Percentiles rank a stretch among this genome's conserved stretches.
Evolutionary conservation across 2,329 filamentous ascomycete genomes (phyloP).

Genomic region (Zymoseptoria brevis): DNA sequence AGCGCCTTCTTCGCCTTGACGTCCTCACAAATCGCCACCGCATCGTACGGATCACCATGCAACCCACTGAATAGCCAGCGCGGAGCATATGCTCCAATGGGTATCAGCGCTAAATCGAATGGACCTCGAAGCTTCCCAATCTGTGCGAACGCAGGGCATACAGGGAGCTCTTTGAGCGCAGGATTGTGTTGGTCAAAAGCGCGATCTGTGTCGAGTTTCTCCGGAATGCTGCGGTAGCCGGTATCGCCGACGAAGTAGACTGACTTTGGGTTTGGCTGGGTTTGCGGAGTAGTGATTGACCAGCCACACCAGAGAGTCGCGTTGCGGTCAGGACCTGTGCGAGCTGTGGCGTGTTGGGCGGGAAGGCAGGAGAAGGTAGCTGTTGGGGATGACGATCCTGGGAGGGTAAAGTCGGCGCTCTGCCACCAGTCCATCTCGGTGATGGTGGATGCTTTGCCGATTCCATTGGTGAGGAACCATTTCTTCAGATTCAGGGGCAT

Average conservation of each 20-base stretch:
- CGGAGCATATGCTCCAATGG: slow-evolving; percentile 82
- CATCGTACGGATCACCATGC: slow-evolving; percentile 80
- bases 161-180: slow-evolving; percentile 55
- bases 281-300: slow-evolving; percentile 47
- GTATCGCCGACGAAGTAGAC: slow-evolving; percentile 85
- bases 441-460: slow-evolving; percentile 52
- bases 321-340: slow-evolving; percentile 60
- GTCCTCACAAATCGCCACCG: slow-evolving; percentile 82
- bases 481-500: slow-evolving; percentile 73
- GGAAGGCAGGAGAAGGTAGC: slow-evolving; percentile 73
- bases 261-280: slow-evolving; percentile 60
- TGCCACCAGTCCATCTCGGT: slow-evolving; percentile 97
- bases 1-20: slow-evolving; percentile 70
- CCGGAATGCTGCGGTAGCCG: slow-evolving; percentile 73
- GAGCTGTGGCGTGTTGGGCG: slow-evolving; percentile 71
- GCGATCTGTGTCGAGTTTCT: slow-evolving; percentile 45
- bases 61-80: slow-evolving; percentile 66
- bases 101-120: slow-evolving; percentile 86
- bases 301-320: slow-evolving; percentile 84
- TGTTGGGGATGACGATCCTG: slow-evolving; percentile 29
- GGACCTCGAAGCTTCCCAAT: slow-evolving; percentile 74
- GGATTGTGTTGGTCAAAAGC: slow-evolving; percentile 61
- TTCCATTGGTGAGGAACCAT: slow-evolving; percentile 68
- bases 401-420: slow-evolving; percentile 62
- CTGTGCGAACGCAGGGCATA: slow-evolving; percentile 75